A percentile compares a stretch with the other conserved stretches of the same genome.
phyloP scores from a whole-genome alignment of 768 basidiomycete species.

The Tricholoma matsutake region DNA sequence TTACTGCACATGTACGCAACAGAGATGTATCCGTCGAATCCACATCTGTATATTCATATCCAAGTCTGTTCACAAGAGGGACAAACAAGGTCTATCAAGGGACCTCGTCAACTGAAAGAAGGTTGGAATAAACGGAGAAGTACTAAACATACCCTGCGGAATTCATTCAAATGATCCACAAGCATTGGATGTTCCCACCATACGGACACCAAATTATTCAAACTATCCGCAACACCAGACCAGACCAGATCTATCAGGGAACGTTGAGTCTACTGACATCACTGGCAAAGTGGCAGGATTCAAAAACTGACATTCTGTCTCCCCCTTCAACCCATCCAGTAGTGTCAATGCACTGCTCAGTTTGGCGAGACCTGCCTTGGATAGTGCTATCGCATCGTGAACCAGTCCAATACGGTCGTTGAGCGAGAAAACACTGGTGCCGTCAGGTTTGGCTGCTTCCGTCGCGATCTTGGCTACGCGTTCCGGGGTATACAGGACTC shows the following conservation, averaged over 20 bases:
- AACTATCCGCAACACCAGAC: conserved; percentile 59
- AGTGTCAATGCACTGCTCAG: conserved; percentile 79
- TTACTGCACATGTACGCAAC: conserved; percentile 73
- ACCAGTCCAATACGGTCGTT: conserved; percentile 90
- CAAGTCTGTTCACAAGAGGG: conserved; percentile 76
- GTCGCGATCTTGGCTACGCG: conserved; percentile 73
- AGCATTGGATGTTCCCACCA: conserved; percentile 82
- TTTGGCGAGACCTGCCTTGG: conserved; percentile 75
- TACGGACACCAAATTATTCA: conserved; percentile 52
- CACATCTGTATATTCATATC: conserved; percentile 64
- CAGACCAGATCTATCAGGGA: conserved; percentile 68
- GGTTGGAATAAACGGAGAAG: not conserved
- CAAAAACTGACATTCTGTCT: conserved; percentile 66
- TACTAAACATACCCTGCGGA: conserved; percentile 55
- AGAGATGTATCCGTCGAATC: conserved; percentile 70
- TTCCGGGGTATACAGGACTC: conserved; percentile 83
- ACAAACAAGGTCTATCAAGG: conserved; percentile 52
- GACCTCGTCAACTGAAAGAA: not conserved
- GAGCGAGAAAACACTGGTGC: conserved; percentile 53
- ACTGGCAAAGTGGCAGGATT: not conserved
- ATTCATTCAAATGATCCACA: conserved; percentile 51
- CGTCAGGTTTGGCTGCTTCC: conserved; percentile 58
- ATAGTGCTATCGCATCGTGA: conserved; percentile 75
- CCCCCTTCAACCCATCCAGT: conserved; percentile 62
- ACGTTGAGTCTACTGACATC: not conserved